Conservation (phyloP, 2,329 filamentous ascomycete genomes). For the Zalaria sp. region DNA sequence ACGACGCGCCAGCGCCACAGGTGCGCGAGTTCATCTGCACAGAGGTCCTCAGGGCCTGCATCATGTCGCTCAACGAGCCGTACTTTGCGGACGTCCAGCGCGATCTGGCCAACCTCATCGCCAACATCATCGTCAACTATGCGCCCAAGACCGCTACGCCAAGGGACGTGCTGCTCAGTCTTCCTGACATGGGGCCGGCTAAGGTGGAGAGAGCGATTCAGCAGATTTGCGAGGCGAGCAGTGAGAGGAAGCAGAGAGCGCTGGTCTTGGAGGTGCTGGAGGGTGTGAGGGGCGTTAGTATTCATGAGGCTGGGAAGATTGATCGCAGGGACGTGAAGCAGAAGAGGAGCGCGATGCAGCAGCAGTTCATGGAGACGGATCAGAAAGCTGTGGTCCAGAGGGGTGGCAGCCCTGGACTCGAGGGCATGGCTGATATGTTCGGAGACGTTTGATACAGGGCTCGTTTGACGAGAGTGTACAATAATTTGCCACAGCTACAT, state of each 20-base stretch:
- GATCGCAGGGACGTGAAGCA: conserved; percentile 19
- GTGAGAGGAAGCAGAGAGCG: conserved; percentile 61
- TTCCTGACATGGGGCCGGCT: conserved; percentile 60
- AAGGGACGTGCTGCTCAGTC: conserved; percentile 56
- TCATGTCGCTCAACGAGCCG: conserved; percentile 81
- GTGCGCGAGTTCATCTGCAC: conserved; percentile 83
- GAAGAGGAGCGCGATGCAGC: conserved; percentile 14
- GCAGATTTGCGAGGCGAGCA: conserved; percentile 23
- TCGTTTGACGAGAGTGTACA: too few relatives aligned
- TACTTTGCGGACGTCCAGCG: conserved; percentile 96
- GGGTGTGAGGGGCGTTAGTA: conserved; percentile 76
- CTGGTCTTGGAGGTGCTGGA: conserved; percentile 75
- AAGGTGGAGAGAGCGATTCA: conserved; percentile 46
- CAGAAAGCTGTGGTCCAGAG: conserved; percentile 19
- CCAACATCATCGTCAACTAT: conserved; percentile 69
- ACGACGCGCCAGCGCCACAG: conserved; percentile 37
- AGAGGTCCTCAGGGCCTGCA: conserved; percentile 78
- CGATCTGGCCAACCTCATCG: conserved; percentile 78
- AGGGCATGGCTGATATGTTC: conserved; percentile 32
- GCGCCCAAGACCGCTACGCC: conserved; percentile 56
- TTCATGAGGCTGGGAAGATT: conserved; percentile 86
- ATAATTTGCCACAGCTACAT: too few relatives aligned
- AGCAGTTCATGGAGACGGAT: conserved; percentile 29
- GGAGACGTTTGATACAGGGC: conserved; percentile 6
- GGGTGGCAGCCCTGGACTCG: conserved; percentile 26